phyloP scores from a whole-genome alignment of 176 grass and related monocot species.

The Triticum dicoccoides region DNA sequence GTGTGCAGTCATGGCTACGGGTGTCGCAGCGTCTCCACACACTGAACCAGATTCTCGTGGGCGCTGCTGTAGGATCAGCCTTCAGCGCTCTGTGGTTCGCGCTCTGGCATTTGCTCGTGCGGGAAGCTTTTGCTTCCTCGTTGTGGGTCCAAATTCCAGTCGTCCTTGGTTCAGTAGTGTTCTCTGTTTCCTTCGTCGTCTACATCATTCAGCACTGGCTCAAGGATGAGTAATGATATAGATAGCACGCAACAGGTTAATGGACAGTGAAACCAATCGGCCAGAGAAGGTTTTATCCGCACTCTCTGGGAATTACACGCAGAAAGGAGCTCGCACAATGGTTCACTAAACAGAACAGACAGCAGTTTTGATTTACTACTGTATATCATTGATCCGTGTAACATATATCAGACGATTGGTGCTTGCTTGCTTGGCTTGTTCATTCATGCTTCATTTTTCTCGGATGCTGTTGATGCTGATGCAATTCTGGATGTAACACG shows the following conservation, averaged over 20 bases:
- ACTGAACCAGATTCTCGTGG: slow-evolving; percentile 68
- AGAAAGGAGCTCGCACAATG: not conserved
- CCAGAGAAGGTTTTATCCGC: not conserved
- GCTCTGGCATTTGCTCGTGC: slow-evolving; percentile 68
- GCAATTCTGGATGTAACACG: not conserved
- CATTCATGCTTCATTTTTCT: not conserved
- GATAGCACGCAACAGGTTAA: not conserved
- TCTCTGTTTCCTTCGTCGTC: slow-evolving; percentile 41
- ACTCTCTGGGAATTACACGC: not conserved
- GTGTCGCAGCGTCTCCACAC: slow-evolving; percentile 83
- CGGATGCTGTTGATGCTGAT: not conserved
- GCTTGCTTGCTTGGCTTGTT: not conserved
- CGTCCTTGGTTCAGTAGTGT: slow-evolving; percentile 40
- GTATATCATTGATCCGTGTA: not conserved
- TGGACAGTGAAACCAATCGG: not conserved
- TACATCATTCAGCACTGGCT: slow-evolving; percentile 56
- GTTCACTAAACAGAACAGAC: not conserved
- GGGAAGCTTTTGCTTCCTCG: slow-evolving; percentile 51
- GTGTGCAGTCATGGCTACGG: slow-evolving; percentile 75
- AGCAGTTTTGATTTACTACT: not conserved
- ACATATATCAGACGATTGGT: not conserved
- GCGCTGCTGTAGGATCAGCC: slow-evolving; percentile 48
- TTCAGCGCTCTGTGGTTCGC: slow-evolving; percentile 52
- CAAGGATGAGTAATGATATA: slow-evolving; percentile 37
- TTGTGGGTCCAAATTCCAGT: slow-evolving; percentile 43